These are phyloP conservation scores for Suaeda aralocaspica DNA, from an alignment of 148 eudicot species.

Conservation along the genomic window DNA sequence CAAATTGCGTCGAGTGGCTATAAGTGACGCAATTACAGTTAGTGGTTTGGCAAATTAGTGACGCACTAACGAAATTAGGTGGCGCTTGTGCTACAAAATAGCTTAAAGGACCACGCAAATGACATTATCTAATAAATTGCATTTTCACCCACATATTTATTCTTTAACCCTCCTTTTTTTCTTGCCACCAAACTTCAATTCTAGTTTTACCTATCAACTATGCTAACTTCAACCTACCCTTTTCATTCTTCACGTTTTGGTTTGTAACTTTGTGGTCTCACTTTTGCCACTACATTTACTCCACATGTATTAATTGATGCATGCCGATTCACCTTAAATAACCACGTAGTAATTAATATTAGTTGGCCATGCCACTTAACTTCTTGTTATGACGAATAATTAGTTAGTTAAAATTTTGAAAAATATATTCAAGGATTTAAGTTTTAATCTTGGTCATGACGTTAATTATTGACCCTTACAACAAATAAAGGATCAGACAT, in stretches of 20 bases:
- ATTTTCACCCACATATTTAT: neutral
- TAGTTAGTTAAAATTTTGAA: too few species aligned
- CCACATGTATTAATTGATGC: too few species aligned
- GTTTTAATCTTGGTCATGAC: too few species aligned
- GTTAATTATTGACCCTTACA: too few species aligned
- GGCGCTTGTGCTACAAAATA: neutral
- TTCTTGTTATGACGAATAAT: too few species aligned
- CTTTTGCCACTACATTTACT: neutral
- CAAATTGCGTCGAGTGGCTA: too few species aligned
- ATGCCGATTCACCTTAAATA: too few species aligned
- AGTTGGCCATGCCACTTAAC: neutral
- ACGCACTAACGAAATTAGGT: neutral
- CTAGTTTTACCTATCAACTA: neutral
- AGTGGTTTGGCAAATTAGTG: conserved; percentile 4
- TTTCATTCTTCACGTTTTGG: neutral
- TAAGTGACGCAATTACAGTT: too few species aligned
- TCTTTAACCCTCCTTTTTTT: neutral
- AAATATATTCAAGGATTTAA: too few species aligned
- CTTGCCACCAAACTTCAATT: neutral
- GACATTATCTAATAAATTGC: conserved; percentile 5
- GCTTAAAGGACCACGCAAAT: conserved; percentile 10
- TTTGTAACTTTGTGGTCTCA: neutral
- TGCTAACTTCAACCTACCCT: conserved; percentile 1
- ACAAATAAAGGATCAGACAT: too few species aligned
- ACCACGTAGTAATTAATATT: too few species aligned